Base-by-base conservation (phyloP, 2,329 filamentous ascomycete species). In the Diaporthe humulicola region DNA sequence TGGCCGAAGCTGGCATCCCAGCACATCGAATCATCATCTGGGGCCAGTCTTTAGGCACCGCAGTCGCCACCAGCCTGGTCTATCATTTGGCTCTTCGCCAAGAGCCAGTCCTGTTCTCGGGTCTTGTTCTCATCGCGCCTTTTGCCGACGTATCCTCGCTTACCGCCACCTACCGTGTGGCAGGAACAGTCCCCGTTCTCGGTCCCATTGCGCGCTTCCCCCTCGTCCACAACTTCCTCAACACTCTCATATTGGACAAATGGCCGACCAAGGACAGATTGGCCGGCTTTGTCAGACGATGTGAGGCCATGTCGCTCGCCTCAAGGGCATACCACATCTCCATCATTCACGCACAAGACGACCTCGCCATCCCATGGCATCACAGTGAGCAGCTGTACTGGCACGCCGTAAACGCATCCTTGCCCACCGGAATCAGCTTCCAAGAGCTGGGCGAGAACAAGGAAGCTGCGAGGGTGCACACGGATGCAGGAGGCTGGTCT, bases 21-120 rank as follows among this genome's bases (percentile, higher is more conserved):
- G 84, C 89, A 0, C 85, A 86, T 2, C 86, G 88, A 0, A 92
- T 91, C 52, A 84, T 90, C n/a, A 80, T 92, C 30, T 92, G 90
- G 74, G 87, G 85, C 0, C 90, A 93, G 77, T 91, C 88, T 0
- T 82, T 93, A 42, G 90, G 91, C 5, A 90, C 90, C 1, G 90
- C 80, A 3, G 82, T 86, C 2, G 71, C 74, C 28, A 79, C 82
- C 12, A 77, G 81, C 0, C 75, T 84, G 4, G 79, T 77, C 3
- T 78, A 81, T n/a, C 79, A 83, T 56, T 74, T 84, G 69, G 83
- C 82, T 4, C 70, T 74, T 2, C 72, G 71, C 28, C 60, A 77
- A 5, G 77, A 80, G 1, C 86, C 89, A 0, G 79, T 85, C 0
- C 78, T 87, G 0, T 90, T 92, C 76, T 84, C 88, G 1, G 90